Base-by-base conservation (phyloP, 306 rosid genomes). In the Sicyos edulis region DNA sequence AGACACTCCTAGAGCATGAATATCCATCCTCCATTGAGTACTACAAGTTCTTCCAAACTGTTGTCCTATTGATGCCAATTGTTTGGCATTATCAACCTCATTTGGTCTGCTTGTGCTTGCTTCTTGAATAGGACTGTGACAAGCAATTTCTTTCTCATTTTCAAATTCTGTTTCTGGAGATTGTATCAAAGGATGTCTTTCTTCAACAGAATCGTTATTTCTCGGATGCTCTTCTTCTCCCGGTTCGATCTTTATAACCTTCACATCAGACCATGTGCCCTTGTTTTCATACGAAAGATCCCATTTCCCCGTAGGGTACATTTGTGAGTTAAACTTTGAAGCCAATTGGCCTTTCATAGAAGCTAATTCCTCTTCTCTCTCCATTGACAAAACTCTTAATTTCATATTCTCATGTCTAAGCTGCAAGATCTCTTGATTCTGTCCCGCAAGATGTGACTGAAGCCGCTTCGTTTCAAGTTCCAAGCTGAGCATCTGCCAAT, bases 1-100 rank as follows among this genome's bases (percentile, higher is more conserved):
- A 60, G 96, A 87, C 61, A 90, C 85, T 67, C 96, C 96, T 74
- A 92, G 91, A 73, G 96, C 96, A 77, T 90, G 92, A 49, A 93
- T 87, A 79, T 93, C 98, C 92, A 93, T 86, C 83, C 87, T 88
- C 97, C 96, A 88, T 70, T 14, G 76, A 17, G 85, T 44, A 59
- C 55, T 78, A 56, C 67, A 74, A 68, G 72, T 73, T 72, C 68
- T 74, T 57, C 70, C 78, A 49, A 62, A 72, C 45, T 74, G 73
- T 21, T 70, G 72, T 19, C 58, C 44, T 10, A 76, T 69, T 22
- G 76, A 75, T 34, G 76, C 74, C 52, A 78, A 68, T 34, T 57
- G 76, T 15, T 77, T 74, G 6, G 72, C 54, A 4, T 63, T 44
- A 54, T 70, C 72, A 55, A 74, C 54, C 42, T 72, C 85, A 54